Percentiles rank a stretch among this genome's conserved stretches.
These are phyloP conservation scores for Catunica adiposa DNA, from an alignment of 2,329 filamentous ascomycete genomes.

Conservation along the genomic window DNA sequence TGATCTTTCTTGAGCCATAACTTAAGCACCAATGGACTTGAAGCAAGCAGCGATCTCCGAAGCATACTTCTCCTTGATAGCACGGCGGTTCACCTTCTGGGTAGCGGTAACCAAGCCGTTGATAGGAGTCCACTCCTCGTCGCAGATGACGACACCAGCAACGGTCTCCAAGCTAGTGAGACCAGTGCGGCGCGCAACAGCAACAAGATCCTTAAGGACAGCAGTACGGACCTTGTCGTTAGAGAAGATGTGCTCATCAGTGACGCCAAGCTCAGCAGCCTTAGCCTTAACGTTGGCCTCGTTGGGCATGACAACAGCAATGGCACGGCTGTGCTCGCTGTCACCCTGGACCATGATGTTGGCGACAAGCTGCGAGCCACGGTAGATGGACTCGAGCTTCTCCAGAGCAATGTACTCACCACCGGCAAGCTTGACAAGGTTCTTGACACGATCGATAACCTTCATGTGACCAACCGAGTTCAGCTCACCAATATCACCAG, in stretches of 20 bases:
- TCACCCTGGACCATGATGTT: constrained; percentile 84
- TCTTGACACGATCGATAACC: constrained; percentile 95
- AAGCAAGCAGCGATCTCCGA: constrained; percentile 32
- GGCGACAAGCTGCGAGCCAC: constrained; percentile 57
- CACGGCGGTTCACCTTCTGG: constrained; percentile 41
- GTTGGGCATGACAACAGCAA: constrained; percentile 62
- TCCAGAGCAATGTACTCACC: constrained; percentile 96
- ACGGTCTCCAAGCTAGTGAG: constrained; percentile 58
- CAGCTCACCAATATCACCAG: constrained; percentile 87
- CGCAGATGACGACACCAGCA: constrained; percentile 57
- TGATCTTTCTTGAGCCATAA: neutral
- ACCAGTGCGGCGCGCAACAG: constrained; percentile 46
- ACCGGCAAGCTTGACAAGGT: constrained; percentile 85
- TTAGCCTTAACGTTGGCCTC: constrained; percentile 46
- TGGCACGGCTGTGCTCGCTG: constrained; percentile 54
- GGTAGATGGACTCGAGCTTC: constrained; percentile 85
- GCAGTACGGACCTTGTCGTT: constrained; percentile 45
- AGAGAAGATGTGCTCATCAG: constrained; percentile 50
- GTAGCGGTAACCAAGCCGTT: constrained; percentile 49
- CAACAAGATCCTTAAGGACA: constrained; percentile 52
- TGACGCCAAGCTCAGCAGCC: constrained; percentile 44
- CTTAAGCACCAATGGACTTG: constrained; percentile 17
- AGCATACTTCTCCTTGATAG: constrained; percentile 33
- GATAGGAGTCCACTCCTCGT: constrained; percentile 76
- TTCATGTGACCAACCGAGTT: constrained; percentile 61